Evolutionary conservation across 2,329 filamentous ascomycete species (phyloP).

Genomic region (Xylaria hypoxylon): DNA sequence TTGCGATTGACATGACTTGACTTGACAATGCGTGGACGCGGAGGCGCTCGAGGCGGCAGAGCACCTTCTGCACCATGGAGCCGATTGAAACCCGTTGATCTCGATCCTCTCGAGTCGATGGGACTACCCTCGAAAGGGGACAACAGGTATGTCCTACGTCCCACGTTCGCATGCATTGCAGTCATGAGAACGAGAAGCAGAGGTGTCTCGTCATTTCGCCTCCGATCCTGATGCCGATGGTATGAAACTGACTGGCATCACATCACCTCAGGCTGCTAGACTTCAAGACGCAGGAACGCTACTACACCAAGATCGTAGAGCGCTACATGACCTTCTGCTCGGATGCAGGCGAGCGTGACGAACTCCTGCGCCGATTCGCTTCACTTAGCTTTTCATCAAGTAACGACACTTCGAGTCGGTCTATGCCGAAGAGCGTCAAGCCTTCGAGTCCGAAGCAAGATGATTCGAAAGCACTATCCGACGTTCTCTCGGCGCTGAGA

Average conservation of each 20-base stretch:
- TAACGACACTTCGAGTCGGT: constrained; percentile 38
- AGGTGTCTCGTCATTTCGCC: background rate
- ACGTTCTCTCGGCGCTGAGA: constrained; percentile 84
- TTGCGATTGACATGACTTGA: constrained; percentile 50
- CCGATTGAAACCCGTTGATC: constrained; percentile 77
- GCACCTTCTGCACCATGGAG: constrained; percentile 71
- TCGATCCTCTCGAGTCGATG: constrained; percentile 82
- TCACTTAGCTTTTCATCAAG: constrained; percentile 63
- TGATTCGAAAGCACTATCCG: constrained; percentile 73
- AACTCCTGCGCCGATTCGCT: constrained; percentile 80
- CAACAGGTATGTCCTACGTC: constrained; percentile 68
- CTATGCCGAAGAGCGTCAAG: constrained; percentile 38
- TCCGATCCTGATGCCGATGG: background rate
- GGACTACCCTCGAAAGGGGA: constrained; percentile 94
- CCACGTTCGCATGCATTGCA: background rate
- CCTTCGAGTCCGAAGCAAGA: constrained; percentile 44
- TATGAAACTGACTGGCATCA: background rate
- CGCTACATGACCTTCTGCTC: constrained; percentile 92
- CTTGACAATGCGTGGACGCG: constrained; percentile 52
- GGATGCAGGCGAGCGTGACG: constrained; percentile 74
- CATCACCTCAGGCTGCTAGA: constrained; percentile 70
- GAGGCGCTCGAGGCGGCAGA: constrained; percentile 49
- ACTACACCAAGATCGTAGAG: constrained; percentile 88
- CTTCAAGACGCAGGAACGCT: constrained; percentile 81
- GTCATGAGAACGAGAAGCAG: background rate